Evolutionary conservation across 2,329 filamentous ascomycete genomes (phyloP).

Genomic region (Exophiala aquamarina): DNA sequence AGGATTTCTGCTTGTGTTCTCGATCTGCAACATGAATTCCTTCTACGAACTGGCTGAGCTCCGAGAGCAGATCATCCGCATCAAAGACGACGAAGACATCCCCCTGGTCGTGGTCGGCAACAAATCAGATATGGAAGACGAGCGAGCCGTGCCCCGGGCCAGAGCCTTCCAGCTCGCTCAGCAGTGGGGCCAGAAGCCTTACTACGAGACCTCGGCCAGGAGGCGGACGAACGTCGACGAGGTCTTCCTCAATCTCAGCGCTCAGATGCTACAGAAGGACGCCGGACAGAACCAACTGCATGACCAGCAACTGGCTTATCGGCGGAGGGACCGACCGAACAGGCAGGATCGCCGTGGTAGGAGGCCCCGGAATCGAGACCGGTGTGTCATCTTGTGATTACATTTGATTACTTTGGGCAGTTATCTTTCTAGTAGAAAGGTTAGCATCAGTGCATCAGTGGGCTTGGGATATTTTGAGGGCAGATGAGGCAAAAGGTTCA

Average conservation of each 20-base stretch:
- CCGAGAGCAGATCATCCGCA: slow-evolving; percentile 84
- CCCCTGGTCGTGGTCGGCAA: slow-evolving; percentile 91
- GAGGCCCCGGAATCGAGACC: slow-evolving; percentile 34
- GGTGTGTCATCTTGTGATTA: slow-evolving; percentile 31
- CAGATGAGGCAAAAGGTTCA: not conserved
- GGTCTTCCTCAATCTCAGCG: slow-evolving; percentile 80
- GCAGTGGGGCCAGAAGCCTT: slow-evolving; percentile 80
- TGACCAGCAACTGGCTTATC: slow-evolving; percentile 32
- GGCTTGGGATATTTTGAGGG: not conserved
- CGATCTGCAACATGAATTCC: slow-evolving; percentile 83
- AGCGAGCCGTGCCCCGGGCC: slow-evolving; percentile 73
- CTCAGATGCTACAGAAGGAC: slow-evolving; percentile 78
- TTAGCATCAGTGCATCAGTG: no score
- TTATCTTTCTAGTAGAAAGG: not conserved
- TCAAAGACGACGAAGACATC: slow-evolving; percentile 82
- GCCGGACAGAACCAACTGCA: slow-evolving; percentile 37
- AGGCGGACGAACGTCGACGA: slow-evolving; percentile 86
- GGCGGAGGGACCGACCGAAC: slow-evolving; percentile 37
- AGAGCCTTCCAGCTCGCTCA: slow-evolving; percentile 84
- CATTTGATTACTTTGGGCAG: not conserved
- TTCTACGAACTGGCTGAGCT: slow-evolving; percentile 77
- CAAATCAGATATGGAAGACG: slow-evolving; percentile 86
- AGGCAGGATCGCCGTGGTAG: slow-evolving; percentile 35
- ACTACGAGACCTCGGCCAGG: slow-evolving; percentile 86
- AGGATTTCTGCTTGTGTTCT: slow-evolving; percentile 88